Evolutionary conservation across 345 rosid species (phyloP).

Genomic region (Aquilaria yunnanensis): DNA sequence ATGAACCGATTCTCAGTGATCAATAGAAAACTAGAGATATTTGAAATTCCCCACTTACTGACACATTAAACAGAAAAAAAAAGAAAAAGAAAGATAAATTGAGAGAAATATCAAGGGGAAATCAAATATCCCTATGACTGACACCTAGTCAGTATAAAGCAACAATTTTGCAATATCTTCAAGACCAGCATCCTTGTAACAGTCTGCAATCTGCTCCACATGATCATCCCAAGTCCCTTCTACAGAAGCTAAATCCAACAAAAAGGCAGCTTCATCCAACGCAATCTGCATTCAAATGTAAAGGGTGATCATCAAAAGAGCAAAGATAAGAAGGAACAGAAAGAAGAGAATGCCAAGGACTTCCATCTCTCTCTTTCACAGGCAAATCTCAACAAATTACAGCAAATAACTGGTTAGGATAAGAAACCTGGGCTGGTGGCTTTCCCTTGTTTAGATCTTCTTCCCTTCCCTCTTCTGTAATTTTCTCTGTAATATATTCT

Average conservation of each 20-base stretch:
- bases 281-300: conserved; percentile 33
- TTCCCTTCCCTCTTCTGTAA: conserved; percentile 58
- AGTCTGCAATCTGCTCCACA: conserved; percentile 50
- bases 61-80: too few relatives aligned
- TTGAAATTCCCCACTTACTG: too few relatives aligned
- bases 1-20: too few relatives aligned
- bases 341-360: background rate
- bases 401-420: background rate
- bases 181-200: conserved; percentile 72
- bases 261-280: conserved; percentile 66
- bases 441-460: conserved; percentile 75
- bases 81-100: too few relatives aligned
- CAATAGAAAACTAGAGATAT: too few relatives aligned
- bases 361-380: background rate
- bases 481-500: conserved; percentile 58
- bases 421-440: conserved; percentile 51
- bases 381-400: background rate
- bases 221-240: conserved; percentile 77
- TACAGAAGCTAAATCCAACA: conserved; percentile 77
- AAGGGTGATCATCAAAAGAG: conserved; percentile 2
- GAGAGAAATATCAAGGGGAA: too few relatives aligned
- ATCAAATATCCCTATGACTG: too few relatives aligned
- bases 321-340: conserved; percentile 1
- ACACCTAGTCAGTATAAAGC: conserved; percentile 40
- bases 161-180: conserved; percentile 51